Percentiles rank a stretch among this genome's conserved stretches.
Conservation (phyloP, 2,329 filamentous ascomycete species). For the Chaetomium olivaceum region DNA sequence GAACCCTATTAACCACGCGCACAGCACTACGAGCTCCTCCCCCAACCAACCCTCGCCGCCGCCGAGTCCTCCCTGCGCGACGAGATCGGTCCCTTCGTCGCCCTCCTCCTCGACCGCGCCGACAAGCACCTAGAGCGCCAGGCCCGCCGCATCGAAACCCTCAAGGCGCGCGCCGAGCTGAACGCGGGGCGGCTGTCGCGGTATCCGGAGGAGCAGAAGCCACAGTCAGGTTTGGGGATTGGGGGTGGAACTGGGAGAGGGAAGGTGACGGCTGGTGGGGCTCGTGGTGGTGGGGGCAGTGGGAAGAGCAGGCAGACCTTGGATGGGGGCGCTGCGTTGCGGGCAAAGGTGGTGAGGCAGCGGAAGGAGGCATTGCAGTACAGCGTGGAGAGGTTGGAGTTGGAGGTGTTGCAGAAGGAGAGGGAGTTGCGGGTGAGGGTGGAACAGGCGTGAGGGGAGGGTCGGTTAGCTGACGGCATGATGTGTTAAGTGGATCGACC, state of each 20-base stretch:
- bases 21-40: conserved; percentile 90
- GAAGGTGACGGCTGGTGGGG: conserved; percentile 17
- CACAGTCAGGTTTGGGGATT: neutral
- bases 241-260: conserved; percentile 16
- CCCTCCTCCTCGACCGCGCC: conserved; percentile 76
- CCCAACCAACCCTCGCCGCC: conserved; percentile 76
- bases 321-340: conserved; percentile 54
- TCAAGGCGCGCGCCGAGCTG: conserved; percentile 80
- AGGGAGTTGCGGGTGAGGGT: conserved; percentile 53
- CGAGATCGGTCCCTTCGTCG: conserved; percentile 86
- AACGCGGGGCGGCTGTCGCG: conserved; percentile 67
- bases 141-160: conserved; percentile 76
- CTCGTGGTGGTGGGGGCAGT: conserved; percentile 17
- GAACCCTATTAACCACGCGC: neutral
- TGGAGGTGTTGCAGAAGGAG: conserved; percentile 80
- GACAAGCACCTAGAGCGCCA: conserved; percentile 80
- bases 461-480: neutral
- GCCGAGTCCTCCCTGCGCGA: conserved; percentile 83
- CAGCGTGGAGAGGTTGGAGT: conserved; percentile 78
- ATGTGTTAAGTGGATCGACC: neutral
- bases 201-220: conserved; percentile 32
- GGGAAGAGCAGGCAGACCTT: conserved; percentile 42
- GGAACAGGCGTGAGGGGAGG: conserved; percentile 29
- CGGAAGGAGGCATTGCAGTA: conserved; percentile 85
- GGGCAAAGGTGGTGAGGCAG: conserved; percentile 65